Conservation (phyloP, 768 basidiomycete genomes). For the Gymnopilus dilepis region DNA sequence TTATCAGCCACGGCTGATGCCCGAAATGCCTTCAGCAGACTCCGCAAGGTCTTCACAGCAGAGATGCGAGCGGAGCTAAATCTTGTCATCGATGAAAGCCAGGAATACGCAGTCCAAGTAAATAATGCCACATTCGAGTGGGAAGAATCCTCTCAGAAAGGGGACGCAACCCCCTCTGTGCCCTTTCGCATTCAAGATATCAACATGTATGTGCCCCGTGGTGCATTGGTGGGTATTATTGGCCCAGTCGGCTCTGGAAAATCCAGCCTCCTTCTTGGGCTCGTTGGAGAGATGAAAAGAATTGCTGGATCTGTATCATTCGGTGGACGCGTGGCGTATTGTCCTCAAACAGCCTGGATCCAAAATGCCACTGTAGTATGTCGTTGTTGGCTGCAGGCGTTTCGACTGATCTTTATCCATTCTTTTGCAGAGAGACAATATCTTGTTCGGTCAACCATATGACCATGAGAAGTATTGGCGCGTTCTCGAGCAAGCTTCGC, state of each 20-base stretch:
- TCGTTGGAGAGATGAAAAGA: constrained; percentile 75
- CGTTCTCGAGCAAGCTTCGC: constrained; percentile 59
- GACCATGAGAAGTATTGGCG: constrained; percentile 72
- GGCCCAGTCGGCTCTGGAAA: constrained; percentile 76
- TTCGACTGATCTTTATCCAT: not conserved
- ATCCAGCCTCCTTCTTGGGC: constrained; percentile 62
- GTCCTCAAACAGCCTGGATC: constrained; percentile 79
- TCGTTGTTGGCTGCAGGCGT: not conserved
- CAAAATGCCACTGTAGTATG: constrained; percentile 68
- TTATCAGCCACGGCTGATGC: constrained; percentile 70
- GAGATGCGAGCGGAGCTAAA: constrained; percentile 50
- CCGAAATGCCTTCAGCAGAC: constrained; percentile 61
- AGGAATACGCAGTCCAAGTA: constrained; percentile 54
- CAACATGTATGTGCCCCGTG: constrained; percentile 58
- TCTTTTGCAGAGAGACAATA: constrained; percentile 58
- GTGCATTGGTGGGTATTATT: constrained; percentile 64
- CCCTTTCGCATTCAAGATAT: constrained; percentile 60
- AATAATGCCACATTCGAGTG: constrained; percentile 65
- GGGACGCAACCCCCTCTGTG: constrained; percentile 8
- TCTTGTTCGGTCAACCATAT: constrained; percentile 68
- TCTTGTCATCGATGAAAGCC: constrained; percentile 48
- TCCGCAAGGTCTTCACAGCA: constrained; percentile 58
- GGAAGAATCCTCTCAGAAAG: constrained; percentile 42
- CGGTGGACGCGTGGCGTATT: constrained; percentile 71
- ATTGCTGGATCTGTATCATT: constrained; percentile 57